Conservation (phyloP, 805 yeast genomes). For the Saturnispora hagleri region DNA sequence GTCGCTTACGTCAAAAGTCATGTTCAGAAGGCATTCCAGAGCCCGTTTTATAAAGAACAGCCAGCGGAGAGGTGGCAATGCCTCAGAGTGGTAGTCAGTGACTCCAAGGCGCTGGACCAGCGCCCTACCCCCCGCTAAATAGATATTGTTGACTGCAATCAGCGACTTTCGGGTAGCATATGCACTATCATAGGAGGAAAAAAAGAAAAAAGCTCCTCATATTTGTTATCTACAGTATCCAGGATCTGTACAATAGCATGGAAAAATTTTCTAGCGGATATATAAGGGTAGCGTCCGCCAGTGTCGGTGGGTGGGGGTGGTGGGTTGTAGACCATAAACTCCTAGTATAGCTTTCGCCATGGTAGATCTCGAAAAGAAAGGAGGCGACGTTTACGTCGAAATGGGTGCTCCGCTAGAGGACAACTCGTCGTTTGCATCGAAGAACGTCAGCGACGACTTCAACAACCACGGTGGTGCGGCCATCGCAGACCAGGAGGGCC, state of each 20-base stretch:
- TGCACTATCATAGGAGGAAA: not conserved
- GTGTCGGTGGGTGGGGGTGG: not conserved
- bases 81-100: not conserved
- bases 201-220: not conserved
- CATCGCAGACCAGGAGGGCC: slow-evolving; percentile 33
- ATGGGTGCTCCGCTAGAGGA: not conserved
- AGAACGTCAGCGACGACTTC: not conserved
- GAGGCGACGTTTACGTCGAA: not conserved
- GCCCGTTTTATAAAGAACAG: not conserved
- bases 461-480: slow-evolving; percentile 19
- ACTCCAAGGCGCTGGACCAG: not conserved
- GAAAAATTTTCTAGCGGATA: not conserved
- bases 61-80: not conserved
- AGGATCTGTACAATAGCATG: not conserved
- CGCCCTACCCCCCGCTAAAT: not conserved
- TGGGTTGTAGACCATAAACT: too few relatives aligned
- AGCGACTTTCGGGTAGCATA: too few relatives aligned
- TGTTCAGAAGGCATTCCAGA: not conserved
- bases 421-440: not conserved
- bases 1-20: not conserved
- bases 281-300: not conserved
- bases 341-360: too few relatives aligned
- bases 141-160: not conserved
- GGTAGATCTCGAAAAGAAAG: not conserved
- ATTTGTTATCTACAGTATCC: not conserved